A percentile compares a stretch with the other conserved stretches of the same genome.
These are phyloP conservation scores for Neurospora crassa DNA, from an alignment of 2,329 filamentous ascomycete genomes.

Conservation along the genomic window DNA sequence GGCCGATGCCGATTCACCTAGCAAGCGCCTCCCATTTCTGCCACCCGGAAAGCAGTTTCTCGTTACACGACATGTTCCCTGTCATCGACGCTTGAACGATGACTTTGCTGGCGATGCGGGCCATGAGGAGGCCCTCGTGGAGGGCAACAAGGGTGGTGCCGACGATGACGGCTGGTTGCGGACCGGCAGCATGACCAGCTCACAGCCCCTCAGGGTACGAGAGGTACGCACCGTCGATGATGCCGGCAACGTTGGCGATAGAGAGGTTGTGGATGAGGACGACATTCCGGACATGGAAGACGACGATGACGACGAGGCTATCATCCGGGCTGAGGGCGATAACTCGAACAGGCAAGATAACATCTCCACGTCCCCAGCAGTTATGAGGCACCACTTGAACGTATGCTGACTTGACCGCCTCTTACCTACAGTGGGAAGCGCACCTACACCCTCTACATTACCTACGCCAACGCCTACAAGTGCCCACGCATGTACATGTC, in stretches of 20 bases:
- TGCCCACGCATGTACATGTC: constrained; percentile 93
- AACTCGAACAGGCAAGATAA: constrained; percentile 35
- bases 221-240: constrained; percentile 88
- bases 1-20: constrained; percentile 76
- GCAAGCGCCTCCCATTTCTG: constrained; percentile 70
- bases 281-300: constrained; percentile 99
- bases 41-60: constrained; percentile 90
- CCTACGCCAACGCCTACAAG: constrained; percentile 93
- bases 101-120: constrained; percentile 86
- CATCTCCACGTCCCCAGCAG: background rate
- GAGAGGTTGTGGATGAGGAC: constrained; percentile 58
- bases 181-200: constrained; percentile 69
- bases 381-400: constrained; percentile 1
- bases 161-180: constrained; percentile 87
- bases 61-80: constrained; percentile 89
- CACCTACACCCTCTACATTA: constrained; percentile 98
- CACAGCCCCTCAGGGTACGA: constrained; percentile 63
- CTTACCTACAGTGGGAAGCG: constrained; percentile 56
- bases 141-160: constrained; percentile 25
- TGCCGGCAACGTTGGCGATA: constrained; percentile 73
- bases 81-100: constrained; percentile 81
- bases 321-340: constrained; percentile 58
- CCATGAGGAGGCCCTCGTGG: constrained; percentile 76
- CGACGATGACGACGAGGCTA: constrained; percentile 92
- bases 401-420: constrained; percentile 5